Conservation (phyloP, 257 asterid species). For the Fraxinus anomala region DNA sequence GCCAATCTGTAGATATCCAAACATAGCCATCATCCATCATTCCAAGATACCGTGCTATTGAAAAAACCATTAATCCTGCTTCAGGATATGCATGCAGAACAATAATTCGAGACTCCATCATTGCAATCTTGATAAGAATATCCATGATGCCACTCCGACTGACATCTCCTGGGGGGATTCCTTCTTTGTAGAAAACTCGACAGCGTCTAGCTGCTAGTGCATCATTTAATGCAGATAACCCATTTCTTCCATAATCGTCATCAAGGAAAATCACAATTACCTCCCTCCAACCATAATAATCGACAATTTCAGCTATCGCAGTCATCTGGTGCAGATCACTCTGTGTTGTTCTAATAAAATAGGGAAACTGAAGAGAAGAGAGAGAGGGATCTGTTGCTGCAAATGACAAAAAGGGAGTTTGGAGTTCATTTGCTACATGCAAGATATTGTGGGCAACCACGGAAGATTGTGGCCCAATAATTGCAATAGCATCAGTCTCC, state of each 20-base stretch:
- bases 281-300: slow-evolving; percentile 75
- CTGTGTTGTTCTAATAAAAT: slow-evolving; percentile 69
- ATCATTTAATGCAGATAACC: slow-evolving; percentile 62
- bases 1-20: slow-evolving; percentile 91
- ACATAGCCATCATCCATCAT: slow-evolving; percentile 74
- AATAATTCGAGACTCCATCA: slow-evolving; percentile 64
- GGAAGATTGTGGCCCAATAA: slow-evolving; percentile 87
- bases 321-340: slow-evolving; percentile 78
- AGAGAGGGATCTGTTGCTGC: slow-evolving; percentile 92
- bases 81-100: slow-evolving; percentile 64
- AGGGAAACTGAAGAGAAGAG: slow-evolving; percentile 76
- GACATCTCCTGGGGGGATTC: slow-evolving; percentile 44
- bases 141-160: slow-evolving; percentile 47
- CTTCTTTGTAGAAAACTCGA: slow-evolving; percentile 58
- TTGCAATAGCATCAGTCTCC: slow-evolving; percentile 69
- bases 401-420: slow-evolving; percentile 72
- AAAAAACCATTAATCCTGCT: slow-evolving; percentile 46
- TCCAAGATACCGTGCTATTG: slow-evolving; percentile 55
- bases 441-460: slow-evolving; percentile 71
- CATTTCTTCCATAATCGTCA: slow-evolving; percentile 84
- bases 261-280: slow-evolving; percentile 64
- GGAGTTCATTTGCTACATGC: slow-evolving; percentile 67
- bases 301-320: slow-evolving; percentile 63
- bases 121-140: slow-evolving; percentile 58
- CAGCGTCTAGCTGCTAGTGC: slow-evolving; percentile 58